Percentiles rank a stretch among this genome's conserved stretches.
Conservation (phyloP, 257 asterid genomes). For the Primulina huaijiensis region DNA sequence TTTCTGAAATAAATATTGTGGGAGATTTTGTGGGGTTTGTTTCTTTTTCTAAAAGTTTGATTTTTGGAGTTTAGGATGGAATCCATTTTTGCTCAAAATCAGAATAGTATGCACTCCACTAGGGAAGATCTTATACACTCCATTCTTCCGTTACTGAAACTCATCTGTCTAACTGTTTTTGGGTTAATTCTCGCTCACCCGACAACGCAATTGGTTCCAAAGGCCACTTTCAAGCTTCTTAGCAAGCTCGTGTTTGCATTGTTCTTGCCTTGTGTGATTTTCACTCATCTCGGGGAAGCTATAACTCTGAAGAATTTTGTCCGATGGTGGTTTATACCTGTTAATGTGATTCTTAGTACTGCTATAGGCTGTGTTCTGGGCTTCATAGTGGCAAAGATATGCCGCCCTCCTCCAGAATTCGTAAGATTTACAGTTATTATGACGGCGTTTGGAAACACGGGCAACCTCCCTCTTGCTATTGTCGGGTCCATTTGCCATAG, state of each 20-base stretch:
- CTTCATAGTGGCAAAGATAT: slow-evolving; percentile 55
- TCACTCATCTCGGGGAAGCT: slow-evolving; percentile 81
- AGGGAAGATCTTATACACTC: slow-evolving; percentile 54
- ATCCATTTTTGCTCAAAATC: slow-evolving; percentile 14
- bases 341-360: slow-evolving; percentile 77
- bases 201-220: slow-evolving; percentile 68
- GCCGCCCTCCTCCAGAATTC: slow-evolving; percentile 78
- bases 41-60: neutral
- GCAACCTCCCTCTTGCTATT: slow-evolving; percentile 83
- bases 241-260: slow-evolving; percentile 86
- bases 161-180: slow-evolving; percentile 59
- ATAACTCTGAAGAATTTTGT: slow-evolving; percentile 62
- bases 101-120: slow-evolving; percentile 26
- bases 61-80: slow-evolving; percentile 32
- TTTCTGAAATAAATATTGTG: slow-evolving; percentile 11
- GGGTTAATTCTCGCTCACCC: slow-evolving; percentile 83
- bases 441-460: slow-evolving; percentile 95
- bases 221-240: slow-evolving; percentile 82
- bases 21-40: slow-evolving; percentile 5
- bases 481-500: slow-evolving; percentile 87
- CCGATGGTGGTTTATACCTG: slow-evolving; percentile 92
- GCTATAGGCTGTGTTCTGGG: slow-evolving; percentile 80
- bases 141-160: slow-evolving; percentile 70
- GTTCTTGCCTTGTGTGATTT: slow-evolving; percentile 82
- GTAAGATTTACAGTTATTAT: slow-evolving; percentile 71